A percentile compares a stretch with the other conserved stretches of the same genome.
These are phyloP conservation scores for Pseudopyricularia javanii DNA, from an alignment of 2,329 filamentous ascomycete species.

Conservation along the genomic window DNA sequence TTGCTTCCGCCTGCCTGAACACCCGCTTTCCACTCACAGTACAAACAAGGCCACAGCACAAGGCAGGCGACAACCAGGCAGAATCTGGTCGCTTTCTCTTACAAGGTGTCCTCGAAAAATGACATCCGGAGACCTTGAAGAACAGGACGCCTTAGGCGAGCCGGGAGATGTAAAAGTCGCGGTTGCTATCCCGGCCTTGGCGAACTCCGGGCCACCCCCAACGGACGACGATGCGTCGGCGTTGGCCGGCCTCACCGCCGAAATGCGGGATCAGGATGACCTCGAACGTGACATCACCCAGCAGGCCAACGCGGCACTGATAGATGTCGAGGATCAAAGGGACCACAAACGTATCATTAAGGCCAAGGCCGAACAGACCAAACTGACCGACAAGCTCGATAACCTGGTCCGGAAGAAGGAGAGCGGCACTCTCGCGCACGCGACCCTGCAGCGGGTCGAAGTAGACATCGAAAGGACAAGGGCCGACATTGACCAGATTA, in stretches of 20 bases:
- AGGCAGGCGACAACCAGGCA: neutral
- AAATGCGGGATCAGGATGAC: conserved; percentile 77
- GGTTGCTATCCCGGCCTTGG: neutral
- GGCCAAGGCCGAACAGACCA: conserved; percentile 47
- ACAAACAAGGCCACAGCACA: too few species aligned
- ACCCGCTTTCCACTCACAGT: neutral
- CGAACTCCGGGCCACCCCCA: neutral
- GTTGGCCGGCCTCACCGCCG: conserved; percentile 50
- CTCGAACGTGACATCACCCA: conserved; percentile 73
- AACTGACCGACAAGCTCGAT: conserved; percentile 18
- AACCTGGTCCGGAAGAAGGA: neutral
- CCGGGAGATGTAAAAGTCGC: neutral
- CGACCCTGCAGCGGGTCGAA: conserved; percentile 33
- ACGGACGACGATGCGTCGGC: conserved; percentile 42
- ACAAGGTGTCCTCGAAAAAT: neutral
- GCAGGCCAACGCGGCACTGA: conserved; percentile 46
- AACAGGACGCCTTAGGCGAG: neutral
- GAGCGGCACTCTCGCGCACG: neutral
- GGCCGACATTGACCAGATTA: conserved; percentile 51
- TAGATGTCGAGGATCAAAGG: conserved; percentile 49
- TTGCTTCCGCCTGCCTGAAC: neutral
- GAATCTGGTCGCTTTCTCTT: neutral
- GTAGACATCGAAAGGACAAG: conserved; percentile 51
- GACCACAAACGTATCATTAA: conserved; percentile 52
- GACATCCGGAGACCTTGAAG: neutral